Evolutionary conservation across 2,329 filamentous ascomycete species (phyloP).

Genomic region (Berkeleyomyces basicola): DNA sequence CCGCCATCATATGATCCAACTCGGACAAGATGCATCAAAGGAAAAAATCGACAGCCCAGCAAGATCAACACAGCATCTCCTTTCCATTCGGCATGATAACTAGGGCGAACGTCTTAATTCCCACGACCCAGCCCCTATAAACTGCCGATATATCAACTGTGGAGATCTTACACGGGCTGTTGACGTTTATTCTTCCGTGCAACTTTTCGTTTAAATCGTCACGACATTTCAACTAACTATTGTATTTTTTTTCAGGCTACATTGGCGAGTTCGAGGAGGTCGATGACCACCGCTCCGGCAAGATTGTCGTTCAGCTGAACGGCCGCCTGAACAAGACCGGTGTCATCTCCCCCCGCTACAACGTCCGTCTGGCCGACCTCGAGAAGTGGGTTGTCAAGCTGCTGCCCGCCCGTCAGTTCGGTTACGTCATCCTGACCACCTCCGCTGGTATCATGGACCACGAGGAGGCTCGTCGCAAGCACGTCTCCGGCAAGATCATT

Average conservation of each 20-base stretch:
- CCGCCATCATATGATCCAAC: conserved; percentile 19
- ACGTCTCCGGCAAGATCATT: conserved; percentile 97
- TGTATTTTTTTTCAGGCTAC: conserved; percentile 49
- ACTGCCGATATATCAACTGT: conserved; percentile 85
- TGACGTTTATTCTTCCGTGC: conserved; percentile 44
- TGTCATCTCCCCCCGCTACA: conserved; percentile 99
- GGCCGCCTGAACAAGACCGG: conserved; percentile 72
- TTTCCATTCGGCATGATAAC: conserved; percentile 91
- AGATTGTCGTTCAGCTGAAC: conserved; percentile 99
- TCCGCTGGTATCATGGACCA: conserved; percentile 99
- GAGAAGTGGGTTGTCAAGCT: conserved; percentile 99
- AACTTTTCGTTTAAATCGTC: conserved; percentile 84
- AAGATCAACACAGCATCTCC: conserved; percentile 6
- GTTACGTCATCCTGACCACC: conserved; percentile 97
- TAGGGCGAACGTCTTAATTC: conserved; percentile 74
- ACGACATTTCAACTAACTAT: conserved; percentile 57
- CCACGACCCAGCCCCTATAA: conserved; percentile 99
- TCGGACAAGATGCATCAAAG: neutral
- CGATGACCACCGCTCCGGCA: conserved; percentile 98
- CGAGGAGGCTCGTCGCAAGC: conserved; percentile 97
- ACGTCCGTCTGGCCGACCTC: conserved; percentile 90
- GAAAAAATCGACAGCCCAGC: neutral
- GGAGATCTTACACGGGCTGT: conserved; percentile 96
- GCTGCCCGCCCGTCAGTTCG: conserved; percentile 98
- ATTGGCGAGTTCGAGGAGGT: conserved; percentile 99